Conservation (phyloP, 192 early-diverging fungal genomes). For the Rhizophagus clarus region DNA sequence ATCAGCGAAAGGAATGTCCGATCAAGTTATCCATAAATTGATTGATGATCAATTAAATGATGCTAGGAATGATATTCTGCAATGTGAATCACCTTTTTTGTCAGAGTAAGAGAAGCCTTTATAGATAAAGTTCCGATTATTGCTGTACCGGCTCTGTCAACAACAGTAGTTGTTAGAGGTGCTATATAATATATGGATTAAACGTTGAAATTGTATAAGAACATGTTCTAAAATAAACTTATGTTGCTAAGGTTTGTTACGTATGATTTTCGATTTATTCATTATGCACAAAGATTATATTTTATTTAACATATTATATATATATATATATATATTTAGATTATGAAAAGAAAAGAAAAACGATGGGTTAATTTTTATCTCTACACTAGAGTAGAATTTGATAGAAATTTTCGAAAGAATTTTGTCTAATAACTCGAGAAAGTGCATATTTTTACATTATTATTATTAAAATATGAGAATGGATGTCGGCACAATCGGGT, state of each 20-base stretch:
- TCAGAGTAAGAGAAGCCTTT: slow-evolving; percentile 50
- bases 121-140: slow-evolving; percentile 42
- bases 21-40: slow-evolving; percentile 53
- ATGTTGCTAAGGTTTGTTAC: not conserved
- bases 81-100: slow-evolving; percentile 52
- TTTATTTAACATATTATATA: too few species aligned
- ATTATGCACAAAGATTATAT: too few species aligned
- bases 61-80: slow-evolving; percentile 42
- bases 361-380: not conserved
- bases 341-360: not conserved
- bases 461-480: too few species aligned
- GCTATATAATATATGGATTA: slow-evolving; percentile 34
- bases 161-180: slow-evolving; percentile 55
- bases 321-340: not conserved
- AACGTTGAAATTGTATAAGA: not conserved
- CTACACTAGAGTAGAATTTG: not conserved
- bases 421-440: too few species aligned
- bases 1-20: slow-evolving; percentile 54
- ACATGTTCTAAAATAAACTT: slow-evolving; percentile 8
- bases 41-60: slow-evolving; percentile 56
- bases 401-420: slow-evolving; percentile 2
- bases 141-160: slow-evolving; percentile 52
- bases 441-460: too few species aligned
- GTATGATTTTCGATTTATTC: too few species aligned
- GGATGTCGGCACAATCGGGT: too few species aligned